A percentile compares a stretch with the other conserved stretches of the same genome.
phyloP scores from a whole-genome alignment of 148 eudicot genomes.

The Suaeda aralocaspica region DNA sequence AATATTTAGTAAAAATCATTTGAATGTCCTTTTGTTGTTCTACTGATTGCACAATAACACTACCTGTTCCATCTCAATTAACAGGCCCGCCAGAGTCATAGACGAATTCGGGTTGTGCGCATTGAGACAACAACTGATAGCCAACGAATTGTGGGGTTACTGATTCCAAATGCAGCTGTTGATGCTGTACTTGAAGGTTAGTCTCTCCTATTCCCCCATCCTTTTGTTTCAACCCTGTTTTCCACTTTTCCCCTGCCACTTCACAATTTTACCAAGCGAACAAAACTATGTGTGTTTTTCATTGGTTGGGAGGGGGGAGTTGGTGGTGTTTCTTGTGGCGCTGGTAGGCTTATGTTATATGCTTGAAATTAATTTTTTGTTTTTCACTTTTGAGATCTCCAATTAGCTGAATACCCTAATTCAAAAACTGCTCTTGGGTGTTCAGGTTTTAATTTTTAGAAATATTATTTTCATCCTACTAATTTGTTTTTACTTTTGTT shows the following conservation, averaged over 20 bases:
- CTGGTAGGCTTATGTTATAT: no score
- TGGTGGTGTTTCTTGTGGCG: no score
- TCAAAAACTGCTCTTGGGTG: no score
- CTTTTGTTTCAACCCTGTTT: not conserved
- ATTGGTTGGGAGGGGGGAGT: no score
- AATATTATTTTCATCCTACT: no score
- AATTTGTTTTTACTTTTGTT: conserved; percentile 1
- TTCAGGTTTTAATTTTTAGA: not conserved
- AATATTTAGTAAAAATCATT: not conserved
- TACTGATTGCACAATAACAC: not conserved
- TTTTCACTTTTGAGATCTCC: no score
- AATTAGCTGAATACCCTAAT: no score
- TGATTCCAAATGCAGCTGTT: conserved; percentile 92
- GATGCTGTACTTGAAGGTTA: conserved; percentile 85
- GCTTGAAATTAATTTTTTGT: no score
- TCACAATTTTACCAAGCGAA: no score
- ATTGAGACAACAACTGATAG: conserved; percentile 80
- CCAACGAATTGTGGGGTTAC: conserved; percentile 86
- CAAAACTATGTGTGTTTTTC: no score
- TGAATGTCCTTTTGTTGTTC: conserved; percentile 5
- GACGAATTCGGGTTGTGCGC: conserved; percentile 78
- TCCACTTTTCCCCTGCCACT: not conserved
- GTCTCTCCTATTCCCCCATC: not conserved
- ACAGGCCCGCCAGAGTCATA: conserved; percentile 83
- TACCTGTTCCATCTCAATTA: conserved; percentile 2